Evolutionary conservation across 768 basidiomycete species (phyloP).

Genomic region (Tulasnella sp.): DNA sequence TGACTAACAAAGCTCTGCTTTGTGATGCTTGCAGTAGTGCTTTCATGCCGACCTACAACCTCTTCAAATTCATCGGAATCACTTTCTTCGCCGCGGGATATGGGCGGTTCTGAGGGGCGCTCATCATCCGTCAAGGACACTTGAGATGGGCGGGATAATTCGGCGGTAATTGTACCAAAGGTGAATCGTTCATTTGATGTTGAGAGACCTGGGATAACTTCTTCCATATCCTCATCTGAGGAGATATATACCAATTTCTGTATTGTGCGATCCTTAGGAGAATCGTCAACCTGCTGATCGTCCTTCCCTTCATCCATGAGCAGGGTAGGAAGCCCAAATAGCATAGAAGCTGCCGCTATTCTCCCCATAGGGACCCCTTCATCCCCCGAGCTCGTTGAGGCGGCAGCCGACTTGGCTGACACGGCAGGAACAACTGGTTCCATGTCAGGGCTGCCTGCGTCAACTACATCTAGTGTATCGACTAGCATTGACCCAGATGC

Average conservation of each 20-base stretch:
- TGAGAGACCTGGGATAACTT: slow-evolving; percentile 19
- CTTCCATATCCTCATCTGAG: slow-evolving; percentile 32
- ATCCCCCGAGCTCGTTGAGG: not conserved
- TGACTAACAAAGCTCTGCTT: too few species aligned
- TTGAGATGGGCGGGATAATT: too few species aligned
- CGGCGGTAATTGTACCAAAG: not conserved
- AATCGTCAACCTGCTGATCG: slow-evolving; percentile 3
- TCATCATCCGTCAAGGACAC: too few species aligned
- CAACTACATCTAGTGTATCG: too few species aligned
- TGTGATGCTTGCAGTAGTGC: too few species aligned
- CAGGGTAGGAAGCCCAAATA: slow-evolving; percentile 8
- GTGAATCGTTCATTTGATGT: not conserved
- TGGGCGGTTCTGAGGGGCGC: not conserved
- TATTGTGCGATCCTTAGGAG: not conserved
- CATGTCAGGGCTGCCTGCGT: too few species aligned
- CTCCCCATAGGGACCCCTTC: slow-evolving; percentile 8
- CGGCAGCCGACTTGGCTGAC: not conserved
- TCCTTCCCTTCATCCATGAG: not conserved
- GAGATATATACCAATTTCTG: slow-evolving; percentile 12
- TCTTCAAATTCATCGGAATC: slow-evolving; percentile 23
- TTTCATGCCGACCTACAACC: too few species aligned
- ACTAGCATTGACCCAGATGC: too few species aligned
- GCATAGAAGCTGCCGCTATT: slow-evolving; percentile 8
- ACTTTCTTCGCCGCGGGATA: not conserved
- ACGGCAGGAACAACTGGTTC: not conserved